These are phyloP conservation scores for Apophysomyces elegans DNA, from an alignment of 371 early-diverging fungal genomes.

Conservation along the genomic window DNA sequence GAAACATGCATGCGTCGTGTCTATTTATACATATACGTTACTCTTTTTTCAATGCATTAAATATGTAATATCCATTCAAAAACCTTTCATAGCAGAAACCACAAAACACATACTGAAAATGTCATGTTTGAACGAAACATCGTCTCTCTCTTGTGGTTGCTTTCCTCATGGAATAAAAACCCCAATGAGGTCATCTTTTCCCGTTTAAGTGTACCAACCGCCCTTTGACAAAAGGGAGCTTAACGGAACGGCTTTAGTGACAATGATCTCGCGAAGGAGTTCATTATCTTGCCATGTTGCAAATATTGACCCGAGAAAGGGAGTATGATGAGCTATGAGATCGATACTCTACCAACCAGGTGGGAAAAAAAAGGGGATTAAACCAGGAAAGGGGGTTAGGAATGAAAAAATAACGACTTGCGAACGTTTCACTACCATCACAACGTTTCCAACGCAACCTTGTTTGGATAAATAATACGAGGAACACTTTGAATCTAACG, in stretches of 20 bases:
- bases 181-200: too few species aligned
- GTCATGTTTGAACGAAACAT: background rate
- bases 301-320: background rate
- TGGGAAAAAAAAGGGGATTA: background rate
- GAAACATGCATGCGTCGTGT: slow-evolving; percentile 4
- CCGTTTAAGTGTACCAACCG: too few species aligned
- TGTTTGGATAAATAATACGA: too few species aligned
- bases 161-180: too few species aligned
- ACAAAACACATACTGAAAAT: background rate
- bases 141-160: too few species aligned
- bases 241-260: background rate
- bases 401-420: slow-evolving; percentile 7
- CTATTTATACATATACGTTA: slow-evolving; percentile 8
- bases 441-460: background rate
- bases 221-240: background rate
- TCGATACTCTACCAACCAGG: background rate
- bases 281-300: background rate
- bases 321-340: background rate
- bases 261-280: background rate
- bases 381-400: slow-evolving; percentile 3
- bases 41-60: slow-evolving; percentile 1
- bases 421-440: background rate
- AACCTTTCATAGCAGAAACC: too few species aligned
- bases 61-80: background rate
- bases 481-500: background rate